phyloP scores from a whole-genome alignment of 805 yeast species.

The Hanseniaspora taiwanica region DNA sequence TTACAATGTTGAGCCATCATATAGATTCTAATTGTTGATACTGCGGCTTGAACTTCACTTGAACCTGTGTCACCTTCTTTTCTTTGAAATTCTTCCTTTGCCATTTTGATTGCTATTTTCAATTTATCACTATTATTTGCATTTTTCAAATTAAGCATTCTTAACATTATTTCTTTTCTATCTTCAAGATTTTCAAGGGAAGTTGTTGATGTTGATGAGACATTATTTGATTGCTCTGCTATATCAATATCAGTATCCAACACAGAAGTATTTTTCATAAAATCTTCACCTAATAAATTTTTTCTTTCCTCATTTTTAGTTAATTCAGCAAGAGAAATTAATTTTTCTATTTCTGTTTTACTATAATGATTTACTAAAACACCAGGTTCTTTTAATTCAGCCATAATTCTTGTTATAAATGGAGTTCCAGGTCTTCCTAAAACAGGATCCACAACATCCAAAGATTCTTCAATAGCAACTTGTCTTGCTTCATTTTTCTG shows the following conservation, averaged over 20 bases:
- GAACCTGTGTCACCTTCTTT: constrained; percentile 88
- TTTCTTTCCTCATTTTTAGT: constrained; percentile 36
- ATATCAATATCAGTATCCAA: constrained; percentile 12
- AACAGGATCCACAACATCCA: constrained; percentile 63
- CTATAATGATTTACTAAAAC: constrained; percentile 49
- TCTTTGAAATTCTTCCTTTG: constrained; percentile 69
- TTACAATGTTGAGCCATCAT: constrained; percentile 62
- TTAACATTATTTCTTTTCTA: constrained; percentile 53
- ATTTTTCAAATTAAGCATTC: constrained; percentile 66
- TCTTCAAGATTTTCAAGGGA: constrained; percentile 31
- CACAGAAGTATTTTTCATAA: constrained; percentile 22
- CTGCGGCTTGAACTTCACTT: constrained; percentile 92
- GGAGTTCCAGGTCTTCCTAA: constrained; percentile 57
- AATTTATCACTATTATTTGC: constrained; percentile 44
- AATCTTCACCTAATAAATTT: constrained; percentile 25
- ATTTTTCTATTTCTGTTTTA: constrained; percentile 55
- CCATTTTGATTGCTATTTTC: constrained; percentile 47
- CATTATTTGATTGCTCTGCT: too few relatives aligned
- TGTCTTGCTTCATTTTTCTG: constrained; percentile 25
- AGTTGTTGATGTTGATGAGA: constrained; percentile 11
- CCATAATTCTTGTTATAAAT: constrained; percentile 52
- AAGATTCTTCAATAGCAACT: constrained; percentile 12
- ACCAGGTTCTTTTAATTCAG: constrained; percentile 53
- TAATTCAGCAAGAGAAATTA: constrained; percentile 43
- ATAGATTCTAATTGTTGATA: constrained; percentile 68